Evolutionary conservation across 768 basidiomycete species (phyloP), one percentile per base, ranked within the genome.

Genomic region (Lepiota venenata): DNA sequence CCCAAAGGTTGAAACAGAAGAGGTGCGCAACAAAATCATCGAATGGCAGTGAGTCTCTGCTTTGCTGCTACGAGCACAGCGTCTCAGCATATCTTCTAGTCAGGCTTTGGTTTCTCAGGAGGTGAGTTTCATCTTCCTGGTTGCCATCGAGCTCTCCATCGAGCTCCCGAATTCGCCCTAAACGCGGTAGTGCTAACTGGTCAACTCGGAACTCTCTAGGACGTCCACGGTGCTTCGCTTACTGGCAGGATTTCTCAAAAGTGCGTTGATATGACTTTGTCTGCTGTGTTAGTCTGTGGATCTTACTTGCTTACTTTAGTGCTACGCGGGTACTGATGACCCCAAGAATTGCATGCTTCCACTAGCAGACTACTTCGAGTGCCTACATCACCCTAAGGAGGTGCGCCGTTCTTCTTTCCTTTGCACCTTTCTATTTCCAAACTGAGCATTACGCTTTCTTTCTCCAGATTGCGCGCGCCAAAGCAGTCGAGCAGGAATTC

Each of bases 191-290:
- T 25, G 32, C 32, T 32, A 45, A 45, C 43, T 45, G 39, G 37
- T 36, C 51, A 44, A 42, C 50, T 50, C 50, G 29, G 38, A 14
- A 50, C 25, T n/a, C 43, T 14, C 32, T 50, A 93, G 92, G 91
- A 61, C 84, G 83, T 59, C 83, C 90, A 57, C 81, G 91, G 63
- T 97, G 94, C 71, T 94, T 94, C 69, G 77, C 83, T 11, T 91
- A 87, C 73, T 96, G 93, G 93, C 93, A 94, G 64, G 91, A 94
- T 69, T 89, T 91, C 72, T 78, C 84, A 60, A 88, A 85, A 65
- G 88, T 87, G 55, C 22, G 63, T 50, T 44, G 2, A 21, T 14
- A 21, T 27, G 38, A 20, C 45, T 51, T n/a, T 60, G 22, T 47
- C 45, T 25, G 10, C 11, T n/a, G 27, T 29, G n/a, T 45, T 25